Base-by-base conservation (phyloP, 305 asterid genomes). In the Lippia alba region DNA sequence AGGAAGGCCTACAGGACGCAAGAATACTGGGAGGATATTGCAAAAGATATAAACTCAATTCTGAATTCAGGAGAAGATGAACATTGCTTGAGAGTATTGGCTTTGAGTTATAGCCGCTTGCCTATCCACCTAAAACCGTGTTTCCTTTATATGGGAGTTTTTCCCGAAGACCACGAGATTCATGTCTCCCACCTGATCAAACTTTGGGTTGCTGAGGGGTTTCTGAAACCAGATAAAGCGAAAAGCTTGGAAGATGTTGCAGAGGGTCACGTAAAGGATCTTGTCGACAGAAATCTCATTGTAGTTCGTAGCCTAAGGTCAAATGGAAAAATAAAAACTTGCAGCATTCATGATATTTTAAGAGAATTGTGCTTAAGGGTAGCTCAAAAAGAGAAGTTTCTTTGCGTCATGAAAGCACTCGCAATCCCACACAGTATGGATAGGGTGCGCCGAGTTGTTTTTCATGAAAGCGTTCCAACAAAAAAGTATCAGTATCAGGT, bases 141-240 rank as follows among this genome's bases (percentile, higher is more conserved):
- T 59, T 59, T 36, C 15, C 49, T 34, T 3, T 18, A 54, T 54
- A 15, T 51, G 57, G 32, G 32, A 16, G 12, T 55, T 11, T 20
- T 55, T 55, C 24, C 60, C 10, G n/a, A 10, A 19, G 60, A 56
- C 33, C 14, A 9, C 14, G 44, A 56, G 14, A 32, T 56, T 9
- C 17, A n/a, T 3, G 34, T 32, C 15, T 56, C 62, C 44, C 14
- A 30, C 6, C 62, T 30, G 0, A 12, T 24, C 41, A 30, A 20
- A 14, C 5, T 56, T 8, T 30, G 62, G 44, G 41, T 56, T 56
- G 62, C 44, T 11, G 62, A 30, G 62, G 62, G 62, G 5, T 56
- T 56, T 4, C 3, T 56, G 12, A 56, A 56, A 56, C 41, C 41
- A 12, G 11, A 20, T 15, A 12, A 33, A 56, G 15, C 8, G 3